phyloP scores from a whole-genome alignment of 2,329 filamentous ascomycete species.

The Nigrospora osmanthi region DNA sequence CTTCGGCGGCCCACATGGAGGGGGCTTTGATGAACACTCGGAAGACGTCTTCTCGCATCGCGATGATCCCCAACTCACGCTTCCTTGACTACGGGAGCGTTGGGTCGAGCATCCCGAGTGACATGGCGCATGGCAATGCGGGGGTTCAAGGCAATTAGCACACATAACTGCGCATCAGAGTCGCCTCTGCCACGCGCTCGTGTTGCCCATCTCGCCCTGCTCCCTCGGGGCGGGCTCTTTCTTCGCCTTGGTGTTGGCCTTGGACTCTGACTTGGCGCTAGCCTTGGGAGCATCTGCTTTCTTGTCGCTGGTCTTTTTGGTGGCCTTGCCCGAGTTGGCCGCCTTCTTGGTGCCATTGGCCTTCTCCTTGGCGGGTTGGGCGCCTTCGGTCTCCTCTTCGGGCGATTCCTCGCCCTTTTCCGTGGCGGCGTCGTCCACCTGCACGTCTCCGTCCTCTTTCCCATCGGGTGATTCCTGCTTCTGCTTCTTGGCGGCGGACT shows the following conservation, averaged over 20 bases:
- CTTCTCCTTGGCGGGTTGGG: not conserved
- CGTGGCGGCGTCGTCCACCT: not conserved
- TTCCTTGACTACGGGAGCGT: no score
- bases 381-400: not conserved
- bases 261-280: constrained; percentile 5
- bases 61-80: no score
- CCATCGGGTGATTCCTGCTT: constrained; percentile 12
- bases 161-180: no score
- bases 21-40: no score
- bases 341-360: not conserved
- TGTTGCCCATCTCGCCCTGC: constrained; percentile 8
- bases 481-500: constrained; percentile 17
- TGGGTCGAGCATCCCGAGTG: no score
- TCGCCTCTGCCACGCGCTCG: no score
- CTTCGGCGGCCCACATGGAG: no score
- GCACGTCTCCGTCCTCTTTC: not conserved
- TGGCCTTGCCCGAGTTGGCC: not conserved
- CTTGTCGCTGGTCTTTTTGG: constrained; percentile 1
- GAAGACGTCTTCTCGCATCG: no score
- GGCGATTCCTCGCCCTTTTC: not conserved
- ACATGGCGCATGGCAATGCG: no score
- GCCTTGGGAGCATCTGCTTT: constrained; percentile 5
- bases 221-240: constrained; percentile 7
- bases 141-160: no score
- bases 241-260: constrained; percentile 5